phyloP scores from a whole-genome alignment of 306 rosid genomes.

The Acacia confusa region DNA sequence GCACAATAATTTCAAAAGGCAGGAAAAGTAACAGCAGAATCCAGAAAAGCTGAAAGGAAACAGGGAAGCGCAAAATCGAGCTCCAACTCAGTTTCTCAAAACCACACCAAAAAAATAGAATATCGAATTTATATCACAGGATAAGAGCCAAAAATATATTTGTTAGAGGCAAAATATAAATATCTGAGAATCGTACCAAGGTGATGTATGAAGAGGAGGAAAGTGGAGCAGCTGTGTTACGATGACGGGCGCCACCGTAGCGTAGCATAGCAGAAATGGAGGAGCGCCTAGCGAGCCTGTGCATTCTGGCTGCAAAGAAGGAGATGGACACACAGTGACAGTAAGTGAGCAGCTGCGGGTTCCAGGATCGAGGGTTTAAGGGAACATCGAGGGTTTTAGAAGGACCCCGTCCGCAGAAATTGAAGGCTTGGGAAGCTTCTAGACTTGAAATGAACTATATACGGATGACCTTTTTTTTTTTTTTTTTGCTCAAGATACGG shows the following conservation, averaged over 20 bases:
- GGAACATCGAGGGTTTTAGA: slow-evolving; percentile 59
- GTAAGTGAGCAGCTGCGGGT: not conserved
- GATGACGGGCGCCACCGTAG: slow-evolving; percentile 45
- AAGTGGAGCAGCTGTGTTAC: slow-evolving; percentile 44
- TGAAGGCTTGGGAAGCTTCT: slow-evolving; percentile 56
- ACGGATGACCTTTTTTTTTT: too few species aligned
- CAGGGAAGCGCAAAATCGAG: not conserved
- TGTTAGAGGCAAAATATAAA: not conserved
- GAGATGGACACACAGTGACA: not conserved
- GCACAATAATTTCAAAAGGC: not conserved
- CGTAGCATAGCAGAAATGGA: slow-evolving; percentile 61
- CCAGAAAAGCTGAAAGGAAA: not conserved
- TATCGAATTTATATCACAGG: not conserved
- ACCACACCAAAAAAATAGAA: not conserved
- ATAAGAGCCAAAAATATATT: not conserved
- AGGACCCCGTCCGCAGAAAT: not conserved
- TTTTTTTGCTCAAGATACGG: too few species aligned
- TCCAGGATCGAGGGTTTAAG: not conserved
- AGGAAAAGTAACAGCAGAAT: not conserved
- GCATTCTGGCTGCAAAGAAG: slow-evolving; percentile 41
- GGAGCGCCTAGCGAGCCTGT: slow-evolving; percentile 65
- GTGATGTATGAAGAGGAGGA: slow-evolving; percentile 32
- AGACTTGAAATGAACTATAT: slow-evolving; percentile 26
- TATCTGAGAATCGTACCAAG: not conserved
- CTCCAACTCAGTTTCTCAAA: not conserved